Base-by-base conservation (phyloP, 2,329 filamentous ascomycete genomes). In the Xylaria digitata region DNA sequence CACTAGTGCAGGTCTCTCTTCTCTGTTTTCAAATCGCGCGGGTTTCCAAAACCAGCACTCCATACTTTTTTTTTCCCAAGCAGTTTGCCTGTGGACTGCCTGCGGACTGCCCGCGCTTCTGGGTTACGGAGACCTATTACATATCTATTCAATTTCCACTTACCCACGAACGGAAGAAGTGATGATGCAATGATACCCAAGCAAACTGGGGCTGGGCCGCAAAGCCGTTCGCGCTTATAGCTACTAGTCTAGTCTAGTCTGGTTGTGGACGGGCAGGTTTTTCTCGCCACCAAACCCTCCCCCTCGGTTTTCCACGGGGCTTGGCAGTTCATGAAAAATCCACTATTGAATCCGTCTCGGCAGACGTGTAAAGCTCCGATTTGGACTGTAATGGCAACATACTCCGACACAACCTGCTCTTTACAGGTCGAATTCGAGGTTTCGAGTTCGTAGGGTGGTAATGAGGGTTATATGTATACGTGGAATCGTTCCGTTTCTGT, bases 161-260 rank as follows among this genome's bases (percentile, higher is more conserved):
- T 62, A 40, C 63, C 48, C 48, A 67, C 61, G 53, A 58, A 54
- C 45, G 30, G 30, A 30, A 54, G 6, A 49, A 49, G 30, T 49
- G 49, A 58, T 55, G 57, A 67, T 67, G 67, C 64, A 67, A 67
- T 69, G 67, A 57, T 69, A 69, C 67, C 67, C 64, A 69, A 69
- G 53, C 57, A 57, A 57, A 61, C 61, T 67, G 58, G 61, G 56
- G 60, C 67, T 69, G 64, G 67, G 67, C 64, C 64, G 67, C 60
- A 67, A 69, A 67, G 49, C 64, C 64, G 67, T 69, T 69, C 63
- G 54, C 58, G 40, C 55, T 50, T 61, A 46, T 46, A 23, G 30
- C 7, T 8, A 15, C 13, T 26, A 13, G 40, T 45, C 11, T 15
- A 13, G 15, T 13, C 15, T 48, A 17, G 37, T 49, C 37, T 50